A percentile compares a stretch with the other conserved stretches of the same genome.
These are phyloP conservation scores for Neostapfia colusana DNA, from an alignment of 176 grass and related monocot species.

Conservation along the genomic window DNA sequence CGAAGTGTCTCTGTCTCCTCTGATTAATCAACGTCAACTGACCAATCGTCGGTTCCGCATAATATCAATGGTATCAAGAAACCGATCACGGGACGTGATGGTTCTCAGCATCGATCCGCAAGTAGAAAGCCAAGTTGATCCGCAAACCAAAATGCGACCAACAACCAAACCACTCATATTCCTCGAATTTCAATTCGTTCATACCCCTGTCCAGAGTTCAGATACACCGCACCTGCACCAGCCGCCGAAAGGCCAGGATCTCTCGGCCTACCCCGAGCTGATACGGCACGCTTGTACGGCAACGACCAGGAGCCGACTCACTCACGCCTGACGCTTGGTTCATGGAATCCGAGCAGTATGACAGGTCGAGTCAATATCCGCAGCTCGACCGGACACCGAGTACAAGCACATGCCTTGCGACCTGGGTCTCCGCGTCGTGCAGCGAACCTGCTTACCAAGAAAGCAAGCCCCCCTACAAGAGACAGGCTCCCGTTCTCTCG, in stretches of 20 bases:
- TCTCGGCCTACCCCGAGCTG: not conserved
- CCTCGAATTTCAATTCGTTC: not conserved
- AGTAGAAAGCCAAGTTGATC: slow-evolving; percentile 30
- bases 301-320: not conserved
- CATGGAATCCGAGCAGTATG: slow-evolving; percentile 32
- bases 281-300: not conserved
- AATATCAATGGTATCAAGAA: not conserved
- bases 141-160: slow-evolving; percentile 29
- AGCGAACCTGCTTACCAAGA: slow-evolving; percentile 32
- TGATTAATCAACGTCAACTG: not conserved
- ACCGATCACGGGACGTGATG: not conserved
- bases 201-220: not conserved
- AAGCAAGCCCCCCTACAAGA: not conserved
- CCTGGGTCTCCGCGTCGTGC: slow-evolving; percentile 20
- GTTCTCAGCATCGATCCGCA: not conserved
- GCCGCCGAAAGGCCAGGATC: slow-evolving; percentile 6
- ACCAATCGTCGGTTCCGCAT: not conserved
- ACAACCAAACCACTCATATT: not conserved
- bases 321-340: not conserved
- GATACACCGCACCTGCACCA: slow-evolving; percentile 29
- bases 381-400: not conserved
- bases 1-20: not conserved
- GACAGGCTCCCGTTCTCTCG: not conserved
- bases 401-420: not conserved
- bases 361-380: slow-evolving; percentile 33